Evolutionary conservation across 768 basidiomycete genomes (phyloP), one percentile per base, ranked within the genome.

Genomic region (Macrocybe gigantea): DNA sequence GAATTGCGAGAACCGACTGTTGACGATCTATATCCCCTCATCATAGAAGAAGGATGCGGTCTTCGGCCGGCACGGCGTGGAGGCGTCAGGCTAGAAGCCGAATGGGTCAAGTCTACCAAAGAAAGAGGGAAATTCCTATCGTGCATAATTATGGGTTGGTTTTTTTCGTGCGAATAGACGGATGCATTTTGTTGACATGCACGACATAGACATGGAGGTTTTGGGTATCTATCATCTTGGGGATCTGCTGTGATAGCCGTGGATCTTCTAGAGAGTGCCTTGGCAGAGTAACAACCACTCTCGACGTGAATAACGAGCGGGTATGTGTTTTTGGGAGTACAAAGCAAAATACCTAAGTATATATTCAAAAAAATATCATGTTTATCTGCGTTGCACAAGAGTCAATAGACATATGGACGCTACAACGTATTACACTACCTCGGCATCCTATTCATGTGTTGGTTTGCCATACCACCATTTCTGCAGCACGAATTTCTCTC

Each of bases 131-230:
- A 48, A 62, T 80, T 11, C 79, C 80, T 0, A 60, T 83, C 22
- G 69, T 85, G 0, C 71, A 80, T 54, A 83, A 87, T 58, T 83
- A 86, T 53, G 83, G 84, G 78, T 82, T 58, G 58, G 75, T 63
- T 5, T n/a, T 44, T 34, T 29, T 30, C 10, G 34, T 46, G 3
- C 13, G 29, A 13, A 40, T 36, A 29, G 7, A 11, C 33, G 14
- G 3, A n/a, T 33, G n/a, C n/a, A 22, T 13, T 30, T 42, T 34
- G 10, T 31, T 51, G 37, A 56, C 22, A 36, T 30, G 31, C 45
- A 10, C 37, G 43, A 38, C 36, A n/a, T 41, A 82, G 82, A 34
- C 83, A 85, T 55, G 72, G 74, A 3, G 79, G 82, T 6, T 74
- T 71, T 51, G 83, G 82, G 1, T 86, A 74, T 52, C 77, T 80